Base-by-base conservation (phyloP, 371 early-diverging fungal species). In the Caulochytrium protostelioides region DNA sequence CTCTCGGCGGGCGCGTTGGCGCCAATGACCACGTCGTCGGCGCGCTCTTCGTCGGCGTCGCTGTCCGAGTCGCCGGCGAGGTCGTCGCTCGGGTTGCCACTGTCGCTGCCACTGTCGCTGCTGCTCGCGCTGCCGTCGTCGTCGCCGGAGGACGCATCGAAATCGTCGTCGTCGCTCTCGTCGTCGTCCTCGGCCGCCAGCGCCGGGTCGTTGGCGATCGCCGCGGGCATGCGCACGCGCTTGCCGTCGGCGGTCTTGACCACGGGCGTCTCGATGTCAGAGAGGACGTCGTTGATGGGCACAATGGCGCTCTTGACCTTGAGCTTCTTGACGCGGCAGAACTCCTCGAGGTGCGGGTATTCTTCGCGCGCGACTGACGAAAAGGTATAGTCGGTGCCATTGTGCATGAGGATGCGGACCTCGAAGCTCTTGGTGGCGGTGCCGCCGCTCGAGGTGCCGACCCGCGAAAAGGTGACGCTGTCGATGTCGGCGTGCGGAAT, bases 381-480 rank as follows among this genome's bases (percentile, higher is more conserved):
- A 61, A 87, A 89, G 37, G 77, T 74, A 46, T 65, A 65, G 39
- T 83, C 85, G n/a, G 54, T 57, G 1, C 79, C 76, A 39, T 72
- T 73, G 70, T 85, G 70, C 40, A 72, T 76, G 23, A 12, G 17
- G 57, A 95, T 68, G 50, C 76, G 80, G 57, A 95, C 64, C 54
- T 95, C 97, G 53, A 91, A 86, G 1, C 90, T 90, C 25, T 55
- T 54, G 6, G 57, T 66, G 3, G 79, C 66, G 15, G 67, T 65
- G 0, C 63, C 62, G 8, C 66, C 66, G 2, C 72, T 57, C 9
- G 67, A 58, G 17, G 66, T 61, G 7, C 68, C 75, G 2, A 86
- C 79, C 39, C 91, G 79, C 23, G 83, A 75, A 57, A 99, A 99
- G 12, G 82, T 82, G 14, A 99, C 83, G 14, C 68, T 65, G 23